phyloP scores from a whole-genome alignment of 2,329 filamentous ascomycete genomes.

The Colletotrichum endophyticum region DNA sequence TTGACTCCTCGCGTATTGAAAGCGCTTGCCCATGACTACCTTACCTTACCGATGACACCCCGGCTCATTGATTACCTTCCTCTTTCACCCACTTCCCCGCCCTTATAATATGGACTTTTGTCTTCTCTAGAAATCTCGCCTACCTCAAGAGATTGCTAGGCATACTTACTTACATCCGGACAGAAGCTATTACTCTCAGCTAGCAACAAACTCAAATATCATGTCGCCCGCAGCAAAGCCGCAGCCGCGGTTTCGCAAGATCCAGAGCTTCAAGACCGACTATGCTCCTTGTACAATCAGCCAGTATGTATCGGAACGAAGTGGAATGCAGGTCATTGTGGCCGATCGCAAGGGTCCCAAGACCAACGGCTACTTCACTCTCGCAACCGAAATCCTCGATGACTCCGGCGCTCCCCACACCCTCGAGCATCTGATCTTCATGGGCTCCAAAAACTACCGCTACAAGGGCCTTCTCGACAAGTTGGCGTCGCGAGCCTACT shows the following conservation, averaged over 20 bases:
- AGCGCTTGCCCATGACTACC: background rate
- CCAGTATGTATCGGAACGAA: slow-evolving; percentile 94
- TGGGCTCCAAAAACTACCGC: slow-evolving; percentile 90
- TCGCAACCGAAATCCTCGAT: slow-evolving; percentile 97
- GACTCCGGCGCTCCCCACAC: slow-evolving; percentile 93
- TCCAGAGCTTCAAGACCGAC: slow-evolving; percentile 86
- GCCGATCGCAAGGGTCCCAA: slow-evolving; percentile 95
- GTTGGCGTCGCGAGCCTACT: slow-evolving; percentile 91
- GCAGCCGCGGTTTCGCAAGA: slow-evolving; percentile 73
- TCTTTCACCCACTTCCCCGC: background rate
- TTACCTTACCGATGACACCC: background rate
- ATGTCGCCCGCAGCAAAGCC: slow-evolving; percentile 59
- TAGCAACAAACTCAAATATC: slow-evolving; percentile 27
- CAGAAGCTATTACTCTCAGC: background rate
- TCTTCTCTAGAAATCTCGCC: background rate
- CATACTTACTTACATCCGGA: background rate
- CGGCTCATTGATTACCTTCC: background rate
- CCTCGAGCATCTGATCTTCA: slow-evolving; percentile 82
- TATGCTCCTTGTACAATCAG: slow-evolving; percentile 89
- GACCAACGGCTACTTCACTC: slow-evolving; percentile 89
- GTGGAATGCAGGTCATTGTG: slow-evolving; percentile 92
- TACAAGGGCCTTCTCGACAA: slow-evolving; percentile 97
- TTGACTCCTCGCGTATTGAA: background rate
- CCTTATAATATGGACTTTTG: background rate
- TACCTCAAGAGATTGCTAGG: background rate